Base-by-base conservation (phyloP, 2,329 filamentous ascomycete species). In the Mycogone perniciosa region DNA sequence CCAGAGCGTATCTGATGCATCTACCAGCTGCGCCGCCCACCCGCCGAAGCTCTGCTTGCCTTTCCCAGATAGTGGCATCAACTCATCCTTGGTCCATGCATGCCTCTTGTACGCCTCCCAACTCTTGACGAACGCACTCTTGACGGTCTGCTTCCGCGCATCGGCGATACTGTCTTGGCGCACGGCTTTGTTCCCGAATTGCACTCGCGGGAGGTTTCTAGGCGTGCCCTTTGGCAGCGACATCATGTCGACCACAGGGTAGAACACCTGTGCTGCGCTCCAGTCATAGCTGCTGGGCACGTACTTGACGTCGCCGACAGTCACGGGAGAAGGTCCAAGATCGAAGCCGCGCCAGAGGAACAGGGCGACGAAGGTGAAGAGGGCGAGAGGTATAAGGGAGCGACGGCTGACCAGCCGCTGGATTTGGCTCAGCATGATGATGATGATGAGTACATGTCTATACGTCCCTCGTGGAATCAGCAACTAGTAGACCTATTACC, bases 11-110 rank as follows among this genome's bases (percentile, higher is more conserved):
- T 84, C 81, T 52, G 84, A 66, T 0, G 76, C 70, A 63, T 84
- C 81, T 35, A 84, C 75, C 37, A 84, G 62, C 37, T 80, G 81
- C 1, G 80, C 81, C 13, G 72, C 76, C 71, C 80, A 83, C 40
- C 76, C 76, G 7, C 71, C 74, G 57, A 81, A 77, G 2, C 64
- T 67, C 53, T 76, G 73, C 51, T 66, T 71, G 41, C 69, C 75
- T 39, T 64, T 65, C 46, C 72, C 69, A 6, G 74, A 71, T 34
- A 79, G 62, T 10, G 79, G 79, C 54, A 68, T 67, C 38, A 82
- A 67, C 65, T 82, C 78, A 53, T 82, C 79, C 56, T 72, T 68
- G n/a, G 72, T 65, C 77, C 78, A 82, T 1, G 79, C 79, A 56
- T 79, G 65, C 40, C 68, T 68, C 56, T 74, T 75, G 60, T 82